A percentile compares a stretch with the other conserved stretches of the same genome.
These are phyloP conservation scores for Rubus parviflorus DNA, from an alignment of 306 rosid genomes.

Conservation along the genomic window DNA sequence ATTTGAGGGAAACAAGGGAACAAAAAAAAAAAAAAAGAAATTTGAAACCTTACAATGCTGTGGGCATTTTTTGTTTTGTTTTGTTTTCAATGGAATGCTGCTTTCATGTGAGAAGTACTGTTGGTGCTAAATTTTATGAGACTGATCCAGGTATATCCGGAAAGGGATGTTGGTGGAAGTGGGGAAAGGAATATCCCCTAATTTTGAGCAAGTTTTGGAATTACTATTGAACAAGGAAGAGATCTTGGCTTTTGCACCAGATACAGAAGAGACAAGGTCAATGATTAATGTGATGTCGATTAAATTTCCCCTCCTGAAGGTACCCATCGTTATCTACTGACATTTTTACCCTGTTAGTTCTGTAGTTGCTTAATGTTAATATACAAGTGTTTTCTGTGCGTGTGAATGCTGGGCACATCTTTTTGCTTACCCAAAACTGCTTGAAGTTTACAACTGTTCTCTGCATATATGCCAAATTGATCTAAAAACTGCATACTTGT, in stretches of 20 bases:
- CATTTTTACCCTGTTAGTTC: constrained; percentile 8
- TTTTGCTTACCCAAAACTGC: not conserved
- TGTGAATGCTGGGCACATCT: not conserved
- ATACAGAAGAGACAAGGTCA: constrained; percentile 62
- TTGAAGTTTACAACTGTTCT: not conserved
- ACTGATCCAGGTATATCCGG: constrained; percentile 70
- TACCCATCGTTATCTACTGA: constrained; percentile 20
- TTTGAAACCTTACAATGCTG: not conserved
- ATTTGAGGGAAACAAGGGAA: not conserved
- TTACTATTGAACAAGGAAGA: constrained; percentile 59
- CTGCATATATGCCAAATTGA: not conserved
- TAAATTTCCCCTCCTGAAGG: constrained; percentile 83
- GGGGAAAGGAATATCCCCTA: constrained; percentile 85
- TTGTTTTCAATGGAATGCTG: not conserved
- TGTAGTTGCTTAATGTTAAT: constrained; percentile 7
- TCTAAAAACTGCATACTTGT: not conserved
- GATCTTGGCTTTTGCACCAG: constrained; percentile 83
- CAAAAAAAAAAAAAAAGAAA: not conserved
- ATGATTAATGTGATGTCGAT: constrained; percentile 68
- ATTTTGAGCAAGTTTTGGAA: constrained; percentile 64
- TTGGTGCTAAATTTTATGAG: constrained; percentile 18
- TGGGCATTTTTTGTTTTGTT: not conserved
- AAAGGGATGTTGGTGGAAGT: constrained; percentile 79
- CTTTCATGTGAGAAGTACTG: constrained; percentile 17
- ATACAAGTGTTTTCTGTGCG: not conserved